Base-by-base conservation (phyloP, 257 asterid species). In the Solanum chiquidenum region DNA sequence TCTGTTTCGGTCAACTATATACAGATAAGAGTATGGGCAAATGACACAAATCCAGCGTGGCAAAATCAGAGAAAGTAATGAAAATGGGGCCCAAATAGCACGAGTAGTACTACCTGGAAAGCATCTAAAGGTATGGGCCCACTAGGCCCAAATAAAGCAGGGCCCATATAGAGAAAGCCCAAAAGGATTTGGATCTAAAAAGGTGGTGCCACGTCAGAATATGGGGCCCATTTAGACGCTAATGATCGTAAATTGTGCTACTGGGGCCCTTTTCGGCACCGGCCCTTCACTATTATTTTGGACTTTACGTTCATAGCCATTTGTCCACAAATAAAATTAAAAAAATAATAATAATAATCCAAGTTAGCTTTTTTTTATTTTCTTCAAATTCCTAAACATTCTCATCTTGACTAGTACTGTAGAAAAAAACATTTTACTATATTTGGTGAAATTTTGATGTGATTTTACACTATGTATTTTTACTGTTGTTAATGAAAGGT, bases 1-100 rank as follows among this genome's bases (percentile, higher is more conserved):
- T 9, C 0, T 10, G 11, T n/a, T 16, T 33, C 3, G 0, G 4
- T 21, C 27, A 71, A 71, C 0, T 7, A 71, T 38, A 7, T 14
- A 29, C 80, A 18, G 5, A n/a, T 29, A 46, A 12, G 23, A 40
- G 60, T 7, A 20, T 20, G 79, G 42, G 44, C 87, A 34, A 44
- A 64, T 68, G 82, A 68, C 87, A 58, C 42, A 84, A 86, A 46
- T 86, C 83, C 88, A 86, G 76, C 88, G 88, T 72, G 88, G 88
- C 88, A 72, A 71, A 29, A 86, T 31, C 46, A 69, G 37, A 79
- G 49, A 31, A 49, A 33, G 68, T 77, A 44, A 12, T 72, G 35
- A 12, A 5, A 46, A 7, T 44, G 72, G 87, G 88, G 6, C 88
- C 88, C 72, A 27, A 13, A 20, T 18, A 46, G 58, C 71, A 75